Base-by-base conservation (phyloP, 2,329 filamentous ascomycete genomes). In the Cordyceps cateniannulata region DNA sequence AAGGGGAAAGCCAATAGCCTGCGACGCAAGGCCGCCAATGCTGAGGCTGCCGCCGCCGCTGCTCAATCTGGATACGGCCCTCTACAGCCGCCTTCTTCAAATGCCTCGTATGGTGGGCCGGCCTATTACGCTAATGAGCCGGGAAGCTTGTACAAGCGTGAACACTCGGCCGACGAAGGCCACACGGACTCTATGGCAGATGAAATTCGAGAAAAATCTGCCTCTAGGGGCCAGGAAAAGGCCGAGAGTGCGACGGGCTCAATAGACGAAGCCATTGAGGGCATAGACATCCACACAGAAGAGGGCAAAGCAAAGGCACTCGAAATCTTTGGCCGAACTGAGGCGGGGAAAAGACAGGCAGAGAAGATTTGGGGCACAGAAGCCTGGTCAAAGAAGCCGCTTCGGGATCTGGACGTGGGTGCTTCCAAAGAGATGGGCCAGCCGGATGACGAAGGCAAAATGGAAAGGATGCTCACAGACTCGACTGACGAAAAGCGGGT, bases 1-100 rank as follows among this genome's bases (percentile, higher is more conserved):
- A 87, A 90, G 65, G 85, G 90, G 4, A 96, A 96, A 71, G 86
- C 87, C 0, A 86, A 89, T 64, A 86, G 83, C 64, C 74, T 87
- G 6, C 89, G 90, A 64, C 85, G 90, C 27, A 93, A 93, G 71
- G 85, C 86, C 4, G 77, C 85, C 53, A 83, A 83, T 56, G 81
- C 81, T 2, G 81, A 84, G 60, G 79, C 79, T 0, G 80, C 79
- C 0, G 77, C 79, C 0, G 75, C 75, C 0, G 76, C 69, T 6
- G 69, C 67, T 12, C 66, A 68, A 9, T 52, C 62, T 29, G 40
- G 64, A 9, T 35, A 64, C 5, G 65, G 65, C 5, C 47, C 66
- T 7, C 45, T 69, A 42, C 27, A 65, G 51, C 66, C 68, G 40
- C 65, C 66, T 38, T 64, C 63, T 7, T 58, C 60, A 38, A 66